Base-by-base conservation (phyloP, 805 yeast genomes). In the Wickerhamomyces rabaulensis region DNA sequence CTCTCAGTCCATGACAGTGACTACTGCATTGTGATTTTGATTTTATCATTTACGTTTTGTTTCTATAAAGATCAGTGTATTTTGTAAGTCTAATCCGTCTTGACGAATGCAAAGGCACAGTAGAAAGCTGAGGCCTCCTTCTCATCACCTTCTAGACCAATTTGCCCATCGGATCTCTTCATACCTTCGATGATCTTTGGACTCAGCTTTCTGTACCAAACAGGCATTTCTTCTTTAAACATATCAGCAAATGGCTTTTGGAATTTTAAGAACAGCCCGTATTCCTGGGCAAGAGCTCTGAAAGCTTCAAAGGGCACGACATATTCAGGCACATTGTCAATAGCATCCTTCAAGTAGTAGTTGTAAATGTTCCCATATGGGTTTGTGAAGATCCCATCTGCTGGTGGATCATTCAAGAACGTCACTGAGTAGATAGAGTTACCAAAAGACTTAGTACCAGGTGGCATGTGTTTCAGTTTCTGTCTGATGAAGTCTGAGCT, bases 311-410 rank as follows among this genome's bases (percentile, higher is more conserved):
- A 90, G 1, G 97, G 98, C 7, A 94, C 97, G 6, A 94, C 95
- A 59, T 86, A 94, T 61, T 94, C 99, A 0, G 98, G 98, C 21
- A 94, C 97, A 57, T 94, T 84, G 51, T 89, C 97, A 42, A 94
- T 92, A 0, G 99, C 99, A 68, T 94, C 99, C 53, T 82, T 82
- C 48, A 94, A 69, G 67, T 73, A 87, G 62, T 87, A 94, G 45
- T 78, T 79, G 64, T 94, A 94, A 57, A 79, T 74, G 64, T 91
- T 86, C 0, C 99, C 99, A 61, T 71, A 89, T 0, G 94, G 87
- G 1, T 82, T 77, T 9, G 79, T 69, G 59, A 87, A 88, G 41
- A 77, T 79, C 2, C 92, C 90, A 54, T 80, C 84, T 42, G 68
- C 69, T n/a, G 95, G 92, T 0, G 90, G 89, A 26, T 75, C 80